Evolutionary conservation across 169 alveolate species (phyloP).

Genomic region (Plasmodium yoelii): DNA sequence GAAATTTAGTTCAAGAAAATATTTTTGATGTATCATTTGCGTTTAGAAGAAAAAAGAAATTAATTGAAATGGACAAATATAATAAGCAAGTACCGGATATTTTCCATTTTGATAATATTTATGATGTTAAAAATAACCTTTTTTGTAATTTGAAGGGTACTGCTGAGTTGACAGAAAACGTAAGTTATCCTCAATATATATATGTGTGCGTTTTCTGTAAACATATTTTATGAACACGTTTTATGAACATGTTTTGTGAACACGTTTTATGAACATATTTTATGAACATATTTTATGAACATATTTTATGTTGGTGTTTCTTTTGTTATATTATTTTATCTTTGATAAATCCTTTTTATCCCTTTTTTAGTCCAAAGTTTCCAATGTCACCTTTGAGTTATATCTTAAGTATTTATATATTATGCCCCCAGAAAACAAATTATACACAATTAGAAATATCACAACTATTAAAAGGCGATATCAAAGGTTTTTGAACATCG

Average conservation of each 20-base stretch:
- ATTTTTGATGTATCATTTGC: conserved; percentile 56
- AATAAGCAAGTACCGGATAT: conserved; percentile 18
- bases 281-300: too few species aligned
- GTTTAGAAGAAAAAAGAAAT: conserved; percentile 42
- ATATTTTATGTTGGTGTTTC: too few species aligned
- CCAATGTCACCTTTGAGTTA: conserved; percentile 32
- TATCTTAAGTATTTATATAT: conserved; percentile 24
- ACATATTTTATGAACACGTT: too few species aligned
- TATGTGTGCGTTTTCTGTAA: too few species aligned
- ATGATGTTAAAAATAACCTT: conserved; percentile 23
- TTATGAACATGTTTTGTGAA: too few species aligned
- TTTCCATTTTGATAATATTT: conserved; percentile 36
- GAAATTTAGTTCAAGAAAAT: conserved; percentile 56
- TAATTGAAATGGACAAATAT: conserved; percentile 48
- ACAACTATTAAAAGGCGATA: conserved; percentile 9
- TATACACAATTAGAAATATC: conserved; percentile 29
- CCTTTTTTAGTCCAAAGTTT: neutral
- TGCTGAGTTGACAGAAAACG: conserved; percentile 22
- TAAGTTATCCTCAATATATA: conserved; percentile 1
- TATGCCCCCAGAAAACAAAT: conserved; percentile 17
- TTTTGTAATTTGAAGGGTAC: conserved; percentile 34
- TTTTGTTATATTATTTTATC: too few species aligned
- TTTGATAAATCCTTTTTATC: too few species aligned
- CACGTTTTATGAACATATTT: too few species aligned
- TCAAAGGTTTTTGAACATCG: neutral